A percentile compares a stretch with the other conserved stretches of the same genome.
Evolutionary conservation across 176 grass and related monocot genomes (phyloP).

Genomic region (Urochloa ruziziensis): DNA sequence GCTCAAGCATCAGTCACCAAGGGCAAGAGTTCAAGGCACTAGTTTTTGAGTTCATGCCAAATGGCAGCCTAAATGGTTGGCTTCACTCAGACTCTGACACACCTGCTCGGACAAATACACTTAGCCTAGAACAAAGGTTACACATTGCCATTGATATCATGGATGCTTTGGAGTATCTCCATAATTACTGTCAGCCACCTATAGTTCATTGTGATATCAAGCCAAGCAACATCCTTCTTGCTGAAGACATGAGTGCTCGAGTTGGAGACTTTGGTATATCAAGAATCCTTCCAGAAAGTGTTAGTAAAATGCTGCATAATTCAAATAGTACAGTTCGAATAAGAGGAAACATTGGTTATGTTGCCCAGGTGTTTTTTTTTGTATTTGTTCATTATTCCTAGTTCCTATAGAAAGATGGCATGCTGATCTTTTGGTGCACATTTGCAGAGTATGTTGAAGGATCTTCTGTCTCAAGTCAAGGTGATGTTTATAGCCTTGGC

Average conservation of each 20-base stretch:
- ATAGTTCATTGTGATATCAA: conserved; percentile 63
- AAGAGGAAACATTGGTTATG: conserved; percentile 44
- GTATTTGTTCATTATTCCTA: background rate
- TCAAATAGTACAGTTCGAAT: conserved; percentile 15
- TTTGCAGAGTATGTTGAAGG: conserved; percentile 22
- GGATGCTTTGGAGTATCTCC: conserved; percentile 25
- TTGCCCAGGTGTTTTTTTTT: conserved; percentile 36
- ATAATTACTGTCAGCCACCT: conserved; percentile 14
- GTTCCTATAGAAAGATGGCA: background rate
- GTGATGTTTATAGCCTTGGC: conserved; percentile 10
- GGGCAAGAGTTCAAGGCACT: conserved; percentile 44
- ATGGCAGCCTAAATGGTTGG: conserved; percentile 25
- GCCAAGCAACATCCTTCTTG: conserved; percentile 55
- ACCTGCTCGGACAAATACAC: background rate
- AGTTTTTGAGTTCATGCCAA: conserved; percentile 32
- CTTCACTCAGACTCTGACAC: conserved; percentile 16
- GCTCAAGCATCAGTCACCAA: conserved; percentile 14
- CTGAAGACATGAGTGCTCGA: conserved; percentile 41
- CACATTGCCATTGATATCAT: conserved; percentile 10
- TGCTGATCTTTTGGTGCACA: background rate
- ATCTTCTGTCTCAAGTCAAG: background rate
- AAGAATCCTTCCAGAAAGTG: conserved; percentile 33
- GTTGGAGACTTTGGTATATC: conserved; percentile 49
- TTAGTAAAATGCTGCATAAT: background rate
- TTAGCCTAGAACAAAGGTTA: conserved; percentile 13